Conservation (phyloP, 176 grass and related monocot genomes). For the Aegilops bicornis region DNA sequence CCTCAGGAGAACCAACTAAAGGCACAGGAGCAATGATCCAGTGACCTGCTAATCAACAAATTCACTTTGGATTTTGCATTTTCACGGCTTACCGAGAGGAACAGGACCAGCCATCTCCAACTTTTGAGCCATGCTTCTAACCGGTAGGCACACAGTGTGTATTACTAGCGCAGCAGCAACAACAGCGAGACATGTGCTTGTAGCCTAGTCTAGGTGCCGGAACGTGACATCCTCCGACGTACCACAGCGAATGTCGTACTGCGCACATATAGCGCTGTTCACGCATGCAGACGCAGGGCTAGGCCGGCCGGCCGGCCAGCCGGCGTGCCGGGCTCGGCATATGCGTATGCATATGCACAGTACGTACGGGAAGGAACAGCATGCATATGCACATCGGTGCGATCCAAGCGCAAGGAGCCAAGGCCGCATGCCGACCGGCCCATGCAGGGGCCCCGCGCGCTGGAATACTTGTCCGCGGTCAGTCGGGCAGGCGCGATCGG, state of each 20-base stretch:
- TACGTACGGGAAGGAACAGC: neutral
- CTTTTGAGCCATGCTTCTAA: neutral
- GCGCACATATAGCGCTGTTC: neutral
- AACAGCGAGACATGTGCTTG: neutral
- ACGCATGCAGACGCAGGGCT: constrained; percentile 11
- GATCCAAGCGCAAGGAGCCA: neutral
- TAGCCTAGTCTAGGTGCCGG: neutral
- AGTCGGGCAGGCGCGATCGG: neutral
- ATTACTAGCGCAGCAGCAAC: neutral
- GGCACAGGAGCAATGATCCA: neutral
- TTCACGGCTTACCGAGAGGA: neutral
- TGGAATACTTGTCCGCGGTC: constrained; percentile 30
- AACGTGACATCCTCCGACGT: constrained; percentile 6
- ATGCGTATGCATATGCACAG: neutral
- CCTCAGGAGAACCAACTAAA: neutral
- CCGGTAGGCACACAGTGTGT: neutral
- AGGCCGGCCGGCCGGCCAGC: neutral
- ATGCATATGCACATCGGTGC: neutral
- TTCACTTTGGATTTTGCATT: neutral
- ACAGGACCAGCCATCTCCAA: neutral
- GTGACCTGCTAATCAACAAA: neutral
- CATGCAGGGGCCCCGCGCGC: neutral
- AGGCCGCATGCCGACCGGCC: constrained; percentile 14
- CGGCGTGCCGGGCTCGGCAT: neutral
- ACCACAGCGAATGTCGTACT: neutral